These are phyloP conservation scores for Hygrophorus pudorinus DNA, from an alignment of 768 basidiomycete species.

Conservation along the genomic window DNA sequence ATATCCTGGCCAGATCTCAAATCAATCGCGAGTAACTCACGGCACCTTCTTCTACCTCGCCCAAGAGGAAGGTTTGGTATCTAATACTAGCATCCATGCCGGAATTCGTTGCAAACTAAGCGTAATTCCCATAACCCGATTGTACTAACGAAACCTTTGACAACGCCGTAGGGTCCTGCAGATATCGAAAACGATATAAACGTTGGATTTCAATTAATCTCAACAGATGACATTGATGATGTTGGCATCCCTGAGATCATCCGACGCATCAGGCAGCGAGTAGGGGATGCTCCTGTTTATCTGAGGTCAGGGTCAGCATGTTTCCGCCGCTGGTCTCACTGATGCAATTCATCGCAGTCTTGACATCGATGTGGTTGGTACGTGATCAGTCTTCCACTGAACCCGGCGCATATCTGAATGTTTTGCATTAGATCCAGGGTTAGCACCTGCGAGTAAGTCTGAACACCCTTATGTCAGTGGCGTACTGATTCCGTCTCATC, in stretches of 20 bases:
- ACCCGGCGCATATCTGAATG: background rate
- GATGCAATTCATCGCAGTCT: constrained; percentile 28
- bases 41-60: constrained; percentile 84
- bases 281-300: constrained; percentile 71
- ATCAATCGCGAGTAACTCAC: constrained; percentile 65
- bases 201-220: constrained; percentile 73
- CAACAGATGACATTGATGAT: constrained; percentile 79
- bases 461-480: background rate
- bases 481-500: background rate
- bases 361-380: constrained; percentile 78
- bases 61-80: constrained; percentile 64
- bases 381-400: constrained; percentile 7
- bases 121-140: constrained; percentile 17
- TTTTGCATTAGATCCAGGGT: constrained; percentile 48
- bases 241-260: constrained; percentile 63
- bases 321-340: background rate
- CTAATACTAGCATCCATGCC: constrained; percentile 74
- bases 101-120: constrained; percentile 73
- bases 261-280: constrained; percentile 54
- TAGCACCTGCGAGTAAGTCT: constrained; percentile 68
- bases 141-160: constrained; percentile 18
- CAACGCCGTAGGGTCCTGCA: constrained; percentile 32
- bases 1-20: constrained; percentile 49
- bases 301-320: constrained; percentile 39
- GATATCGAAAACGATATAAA: constrained; percentile 62